Percentiles rank a stretch among this genome's conserved stretches.
phyloP scores from a whole-genome alignment of 805 yeast species.

The Priceomyces carsonii region DNA sequence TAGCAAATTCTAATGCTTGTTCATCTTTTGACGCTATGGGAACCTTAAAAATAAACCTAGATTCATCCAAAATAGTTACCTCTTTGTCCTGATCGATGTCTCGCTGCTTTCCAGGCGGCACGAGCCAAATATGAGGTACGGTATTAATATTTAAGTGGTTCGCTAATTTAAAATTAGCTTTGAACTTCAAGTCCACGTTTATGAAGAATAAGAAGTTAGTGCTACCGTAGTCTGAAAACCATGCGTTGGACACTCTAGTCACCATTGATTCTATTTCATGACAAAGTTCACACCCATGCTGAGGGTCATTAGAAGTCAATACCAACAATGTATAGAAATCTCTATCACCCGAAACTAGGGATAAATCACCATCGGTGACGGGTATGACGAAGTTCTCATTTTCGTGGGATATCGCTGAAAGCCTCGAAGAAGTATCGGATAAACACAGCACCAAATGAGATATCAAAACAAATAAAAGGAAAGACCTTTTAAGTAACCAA shows the following conservation, averaged over 20 bases:
- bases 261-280: constrained; percentile 41
- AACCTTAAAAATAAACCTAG: constrained; percentile 35
- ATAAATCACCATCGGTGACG: constrained; percentile 42
- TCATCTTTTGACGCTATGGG: constrained; percentile 33
- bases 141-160: constrained; percentile 42
- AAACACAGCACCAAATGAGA: too few species aligned
- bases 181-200: constrained; percentile 49
- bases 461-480: too few species aligned
- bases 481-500: too few species aligned
- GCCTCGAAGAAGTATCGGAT: too few species aligned
- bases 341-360: constrained; percentile 46
- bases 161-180: constrained; percentile 42
- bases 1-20: constrained; percentile 52
- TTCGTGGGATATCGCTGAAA: constrained; percentile 6
- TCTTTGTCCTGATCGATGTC: constrained; percentile 22
- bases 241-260: constrained; percentile 42
- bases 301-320: constrained; percentile 50
- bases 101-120: constrained; percentile 47
- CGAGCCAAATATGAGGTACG: constrained; percentile 69
- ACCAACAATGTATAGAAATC: constrained; percentile 52
- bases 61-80: constrained; percentile 23
- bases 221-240: constrained; percentile 44
- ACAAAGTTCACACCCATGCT: constrained; percentile 52
- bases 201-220: constrained; percentile 46
- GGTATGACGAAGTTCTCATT: constrained; percentile 39